These are phyloP conservation scores for Cercospora beticola DNA, from an alignment of 2,329 filamentous ascomycete genomes.

Conservation along the genomic window DNA sequence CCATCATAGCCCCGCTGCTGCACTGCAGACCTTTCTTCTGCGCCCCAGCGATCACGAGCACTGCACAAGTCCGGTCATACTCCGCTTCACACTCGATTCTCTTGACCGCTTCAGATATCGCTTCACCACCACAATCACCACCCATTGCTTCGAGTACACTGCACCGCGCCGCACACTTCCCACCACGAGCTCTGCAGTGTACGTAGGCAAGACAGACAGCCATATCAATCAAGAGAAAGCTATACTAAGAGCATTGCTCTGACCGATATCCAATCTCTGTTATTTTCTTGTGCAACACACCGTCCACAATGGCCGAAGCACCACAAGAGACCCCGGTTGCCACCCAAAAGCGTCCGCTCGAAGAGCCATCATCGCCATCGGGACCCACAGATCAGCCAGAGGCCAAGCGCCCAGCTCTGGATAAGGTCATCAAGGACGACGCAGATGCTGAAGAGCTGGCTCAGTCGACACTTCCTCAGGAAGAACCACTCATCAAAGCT, in stretches of 20 bases:
- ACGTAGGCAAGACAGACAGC: constrained; percentile 27
- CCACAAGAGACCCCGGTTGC: constrained; percentile 52
- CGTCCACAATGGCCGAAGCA: constrained; percentile 32
- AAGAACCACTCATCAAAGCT: constrained; percentile 31
- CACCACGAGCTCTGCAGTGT: constrained; percentile 19
- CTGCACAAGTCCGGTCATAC: not conserved
- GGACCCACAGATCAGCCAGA: constrained; percentile 90
- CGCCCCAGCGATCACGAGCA: constrained; percentile 7
- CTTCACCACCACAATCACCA: constrained; percentile 17
- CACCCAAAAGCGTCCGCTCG: constrained; percentile 87
- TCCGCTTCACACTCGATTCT: constrained; percentile 3
- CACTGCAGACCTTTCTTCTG: constrained; percentile 3
- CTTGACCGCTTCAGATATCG: constrained; percentile 20
- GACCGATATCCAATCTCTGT: not conserved
- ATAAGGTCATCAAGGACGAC: constrained; percentile 78
- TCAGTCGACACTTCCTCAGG: constrained; percentile 35
- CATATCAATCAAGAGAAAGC: constrained; percentile 21
- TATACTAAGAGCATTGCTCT: not conserved
- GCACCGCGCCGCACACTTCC: constrained; percentile 15
- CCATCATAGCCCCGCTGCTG: constrained; percentile 8
- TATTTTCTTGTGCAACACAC: not conserved
- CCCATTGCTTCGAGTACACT: constrained; percentile 17
- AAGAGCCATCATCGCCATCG: constrained; percentile 94
- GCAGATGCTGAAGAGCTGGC: constrained; percentile 43
- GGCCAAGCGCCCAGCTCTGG: constrained; percentile 91